These are phyloP conservation scores for Notholithocarpus densiflorus DNA, from an alignment of 306 rosid genomes.

Conservation along the genomic window DNA sequence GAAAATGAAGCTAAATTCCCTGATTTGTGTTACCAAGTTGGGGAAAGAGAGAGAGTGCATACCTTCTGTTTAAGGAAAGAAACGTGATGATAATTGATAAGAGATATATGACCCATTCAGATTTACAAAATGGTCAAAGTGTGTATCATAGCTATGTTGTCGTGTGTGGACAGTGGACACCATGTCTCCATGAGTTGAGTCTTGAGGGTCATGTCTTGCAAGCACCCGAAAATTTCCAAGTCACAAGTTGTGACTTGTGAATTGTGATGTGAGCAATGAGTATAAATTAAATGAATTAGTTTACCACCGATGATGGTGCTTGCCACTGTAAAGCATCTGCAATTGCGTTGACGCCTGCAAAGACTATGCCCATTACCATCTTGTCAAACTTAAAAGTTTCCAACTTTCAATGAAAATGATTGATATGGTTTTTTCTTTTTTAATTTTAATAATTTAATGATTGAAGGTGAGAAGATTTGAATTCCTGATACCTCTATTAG, in stretches of 20 bases:
- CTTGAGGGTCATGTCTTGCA: not conserved
- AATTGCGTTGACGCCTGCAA: not conserved
- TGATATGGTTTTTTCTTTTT: too few species aligned
- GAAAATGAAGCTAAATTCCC: too few species aligned
- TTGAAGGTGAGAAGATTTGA: too few species aligned
- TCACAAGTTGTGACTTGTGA: too few species aligned
- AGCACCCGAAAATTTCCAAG: not conserved
- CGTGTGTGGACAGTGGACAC: not conserved
- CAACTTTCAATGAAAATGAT: too few species aligned
- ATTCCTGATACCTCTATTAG: too few species aligned
- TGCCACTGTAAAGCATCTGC: not conserved
- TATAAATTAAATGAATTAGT: not conserved
- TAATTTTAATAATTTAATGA: too few species aligned
- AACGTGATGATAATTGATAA: not conserved
- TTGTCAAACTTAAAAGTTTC: not conserved
- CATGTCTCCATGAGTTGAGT: slow-evolving; percentile 2
- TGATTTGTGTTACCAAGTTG: too few species aligned
- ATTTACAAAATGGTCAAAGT: not conserved
- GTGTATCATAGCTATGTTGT: not conserved
- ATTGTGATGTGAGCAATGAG: too few species aligned
- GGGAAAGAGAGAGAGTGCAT: too few species aligned
- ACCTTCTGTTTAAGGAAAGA: not conserved
- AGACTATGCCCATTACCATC: not conserved
- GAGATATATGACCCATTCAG: not conserved
- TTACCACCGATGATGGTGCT: slow-evolving; percentile 6